Evolutionary conservation across 768 basidiomycete species (phyloP).

Genomic region (Harrya chromipes): DNA sequence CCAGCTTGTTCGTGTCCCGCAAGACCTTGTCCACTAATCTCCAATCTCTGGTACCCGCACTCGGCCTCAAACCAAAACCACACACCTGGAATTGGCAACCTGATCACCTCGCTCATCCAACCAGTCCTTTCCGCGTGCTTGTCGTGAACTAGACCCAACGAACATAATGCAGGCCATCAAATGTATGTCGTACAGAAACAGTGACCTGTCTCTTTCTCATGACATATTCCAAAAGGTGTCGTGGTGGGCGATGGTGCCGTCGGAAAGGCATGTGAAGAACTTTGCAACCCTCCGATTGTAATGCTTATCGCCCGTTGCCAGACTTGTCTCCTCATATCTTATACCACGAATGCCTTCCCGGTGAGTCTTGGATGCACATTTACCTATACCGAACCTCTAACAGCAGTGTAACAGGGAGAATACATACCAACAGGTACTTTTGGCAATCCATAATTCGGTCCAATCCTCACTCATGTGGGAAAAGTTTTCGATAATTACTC

Average conservation of each 20-base stretch:
- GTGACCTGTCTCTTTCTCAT: slow-evolving; percentile 30
- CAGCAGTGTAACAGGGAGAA: slow-evolving; percentile 63
- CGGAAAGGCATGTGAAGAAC: slow-evolving; percentile 70
- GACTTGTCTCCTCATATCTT: slow-evolving; percentile 99
- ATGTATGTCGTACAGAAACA: slow-evolving; percentile 49
- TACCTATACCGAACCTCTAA: slow-evolving; percentile 18
- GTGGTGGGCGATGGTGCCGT: slow-evolving; percentile 99
- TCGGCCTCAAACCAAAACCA: slow-evolving; percentile 3
- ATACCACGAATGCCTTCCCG: slow-evolving; percentile 97
- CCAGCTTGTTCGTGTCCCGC: slow-evolving; percentile 17
- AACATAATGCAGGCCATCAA: slow-evolving; percentile 83
- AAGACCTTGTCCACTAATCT: background rate
- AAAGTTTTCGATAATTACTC: slow-evolving; percentile 98
- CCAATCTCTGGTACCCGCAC: slow-evolving; percentile 5
- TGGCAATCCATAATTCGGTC: background rate
- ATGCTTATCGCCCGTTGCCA: slow-evolving; percentile 33
- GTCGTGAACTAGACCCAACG: slow-evolving; percentile 15
- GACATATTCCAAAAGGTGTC: slow-evolving; percentile 61
- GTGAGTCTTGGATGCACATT: slow-evolving; percentile 45
- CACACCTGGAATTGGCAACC: slow-evolving; percentile 12
- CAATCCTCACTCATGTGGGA: slow-evolving; percentile 10
- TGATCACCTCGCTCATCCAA: slow-evolving; percentile 16
- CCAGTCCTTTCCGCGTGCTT: slow-evolving; percentile 7
- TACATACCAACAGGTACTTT: slow-evolving; percentile 88
- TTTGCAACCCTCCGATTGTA: slow-evolving; percentile 1